Percentiles rank a stretch among this genome's conserved stretches.
Evolutionary conservation across 257 asterid genomes (phyloP).

Genomic region (Lycium ferocissimum): DNA sequence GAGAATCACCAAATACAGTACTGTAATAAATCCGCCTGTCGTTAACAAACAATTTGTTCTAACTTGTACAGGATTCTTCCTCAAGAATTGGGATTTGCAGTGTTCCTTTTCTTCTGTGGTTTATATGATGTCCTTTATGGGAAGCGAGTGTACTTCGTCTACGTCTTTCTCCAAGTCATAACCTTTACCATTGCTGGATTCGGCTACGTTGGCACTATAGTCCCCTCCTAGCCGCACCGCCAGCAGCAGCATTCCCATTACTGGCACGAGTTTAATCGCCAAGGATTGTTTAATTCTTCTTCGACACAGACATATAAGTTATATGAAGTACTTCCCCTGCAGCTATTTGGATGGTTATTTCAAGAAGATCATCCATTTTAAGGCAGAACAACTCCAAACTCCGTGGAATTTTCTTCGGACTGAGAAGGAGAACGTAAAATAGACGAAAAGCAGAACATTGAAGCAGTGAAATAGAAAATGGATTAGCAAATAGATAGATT

Average conservation of each 20-base stretch:
- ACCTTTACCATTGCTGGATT: conserved; percentile 88
- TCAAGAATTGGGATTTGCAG: conserved; percentile 81
- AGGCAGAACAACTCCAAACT: neutral
- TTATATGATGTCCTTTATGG: conserved; percentile 88
- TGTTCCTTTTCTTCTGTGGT: conserved; percentile 81
- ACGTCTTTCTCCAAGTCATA: conserved; percentile 83
- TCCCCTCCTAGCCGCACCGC: conserved; percentile 48
- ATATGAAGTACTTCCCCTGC: conserved; percentile 26
- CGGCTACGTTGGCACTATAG: conserved; percentile 88
- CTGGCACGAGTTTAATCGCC: neutral
- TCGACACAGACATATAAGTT: conserved; percentile 24
- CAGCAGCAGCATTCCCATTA: neutral
- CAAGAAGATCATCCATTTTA: neutral
- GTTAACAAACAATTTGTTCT: neutral
- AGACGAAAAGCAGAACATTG: conserved; percentile 30
- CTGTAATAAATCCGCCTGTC: neutral
- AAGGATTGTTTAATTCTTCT: neutral
- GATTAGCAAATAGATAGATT: conserved; percentile 39
- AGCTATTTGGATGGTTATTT: neutral
- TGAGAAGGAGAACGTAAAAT: neutral
- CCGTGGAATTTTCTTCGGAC: neutral
- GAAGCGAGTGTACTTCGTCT: conserved; percentile 74
- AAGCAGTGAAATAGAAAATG: conserved; percentile 37
- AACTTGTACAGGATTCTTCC: conserved; percentile 58
- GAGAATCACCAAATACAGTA: too few species aligned